Base-by-base conservation (phyloP, 2,329 filamentous ascomycete species). In the Balansia obtecta region DNA sequence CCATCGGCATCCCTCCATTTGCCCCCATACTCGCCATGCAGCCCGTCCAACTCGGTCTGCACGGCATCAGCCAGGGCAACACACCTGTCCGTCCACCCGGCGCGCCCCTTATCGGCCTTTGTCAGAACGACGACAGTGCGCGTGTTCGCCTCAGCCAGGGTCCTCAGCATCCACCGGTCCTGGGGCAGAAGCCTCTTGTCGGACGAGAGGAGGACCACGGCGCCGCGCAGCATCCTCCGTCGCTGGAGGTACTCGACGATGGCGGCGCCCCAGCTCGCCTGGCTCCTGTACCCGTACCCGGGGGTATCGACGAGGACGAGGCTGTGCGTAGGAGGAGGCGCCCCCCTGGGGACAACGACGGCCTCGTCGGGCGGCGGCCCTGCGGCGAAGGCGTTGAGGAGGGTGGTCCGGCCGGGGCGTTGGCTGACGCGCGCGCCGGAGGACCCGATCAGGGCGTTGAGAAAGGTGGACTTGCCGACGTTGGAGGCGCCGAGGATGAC, bases 401-500 rank as follows among this genome's bases (percentile, higher is more conserved):
- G 70, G 34, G 65, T 71, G 1, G 78, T 81, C 57, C 69, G 72
- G 10, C 78, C 78, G 0, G 77, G 74, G 18, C 64, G 66, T 15
- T 67, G 63, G 58, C 74, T 76, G 22, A 75, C 74, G 45, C 71
- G 67, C 12, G 77, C 77, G 6, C 62, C 59, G 22, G 58, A 53
- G 3, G 59, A 56, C 34, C 82, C 82, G 2, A 83, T 79, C 34
- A 95, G 76, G 16, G 85, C 85, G 61, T 95, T 95, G 68, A 95
- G 83, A 57, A 94, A 85, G 15, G 87, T 88, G 1, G 87, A 93
- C 65, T 95, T 95, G 61, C 88, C 88, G 41, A 89, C 88, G 62
- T 95, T 95, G 56, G 88, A 89, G 59, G 90, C 88, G 42, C 88
- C 88, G 38, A 94, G 80, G 44, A 95, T 76, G 61, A 87, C 85